Conservation (phyloP, 2,329 filamentous ascomycete genomes). For the Sclerotinia borealis region DNA sequence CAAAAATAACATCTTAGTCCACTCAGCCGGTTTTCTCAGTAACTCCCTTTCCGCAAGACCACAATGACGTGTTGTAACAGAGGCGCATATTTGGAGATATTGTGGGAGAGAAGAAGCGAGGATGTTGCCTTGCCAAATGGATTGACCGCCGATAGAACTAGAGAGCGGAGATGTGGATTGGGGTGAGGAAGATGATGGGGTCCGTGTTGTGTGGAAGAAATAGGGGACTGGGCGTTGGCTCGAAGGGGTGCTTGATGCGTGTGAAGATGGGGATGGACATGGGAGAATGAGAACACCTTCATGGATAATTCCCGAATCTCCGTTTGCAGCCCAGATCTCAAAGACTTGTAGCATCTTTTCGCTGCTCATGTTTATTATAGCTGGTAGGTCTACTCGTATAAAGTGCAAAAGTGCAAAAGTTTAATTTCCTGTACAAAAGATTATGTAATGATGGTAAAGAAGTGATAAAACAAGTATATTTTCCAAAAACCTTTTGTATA, state of each 20-base stretch:
- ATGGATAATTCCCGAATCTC: neutral
- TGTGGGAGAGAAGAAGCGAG: neutral
- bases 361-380: neutral
- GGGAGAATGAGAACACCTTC: neutral
- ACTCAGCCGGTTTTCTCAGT: neutral
- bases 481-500: too few relatives aligned
- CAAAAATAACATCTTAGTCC: neutral
- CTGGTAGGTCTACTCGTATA: too few relatives aligned
- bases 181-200: neutral
- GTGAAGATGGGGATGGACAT: neutral
- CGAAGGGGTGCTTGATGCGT: neutral
- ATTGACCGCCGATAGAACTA: neutral
- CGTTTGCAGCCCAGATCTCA: slow-evolving; percentile 1
- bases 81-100: neutral
- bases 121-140: slow-evolving; percentile 3
- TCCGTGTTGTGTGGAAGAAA: neutral
- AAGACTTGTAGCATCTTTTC: neutral
- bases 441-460: too few relatives aligned
- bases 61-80: neutral
- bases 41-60: neutral
- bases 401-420: too few relatives aligned
- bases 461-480: too few relatives aligned
- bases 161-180: neutral
- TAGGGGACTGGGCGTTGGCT: neutral
- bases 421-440: too few relatives aligned